Base-by-base conservation (phyloP, 495 filamentous ascomycete species). In the Hyaloscypha variabilis region DNA sequence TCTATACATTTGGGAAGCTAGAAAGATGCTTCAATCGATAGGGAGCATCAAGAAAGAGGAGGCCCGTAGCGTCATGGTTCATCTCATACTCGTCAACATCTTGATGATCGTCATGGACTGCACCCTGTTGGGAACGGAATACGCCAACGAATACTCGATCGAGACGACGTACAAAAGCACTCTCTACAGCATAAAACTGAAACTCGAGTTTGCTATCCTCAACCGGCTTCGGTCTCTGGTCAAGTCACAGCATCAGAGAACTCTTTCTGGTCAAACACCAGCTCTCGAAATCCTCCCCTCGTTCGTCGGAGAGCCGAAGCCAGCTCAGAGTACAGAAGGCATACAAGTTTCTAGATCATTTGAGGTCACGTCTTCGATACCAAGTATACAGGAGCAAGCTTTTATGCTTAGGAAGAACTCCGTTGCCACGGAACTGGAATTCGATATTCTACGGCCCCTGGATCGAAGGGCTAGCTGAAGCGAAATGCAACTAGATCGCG, bases 171-270 rank as follows among this genome's bases (percentile, higher is more conserved):
- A 85, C 49, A 88, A 88, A 73, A 81, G 77, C 5, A 78, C 83
- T 64, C 71, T 87, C 3, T 89, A 88, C 74, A 88, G 86, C 75
- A 75, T 89, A 60, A 90, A 90, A 70, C 74, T 90, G 39, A 88
- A 88, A 71, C 76, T 87, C 17, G 87, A 90, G 71, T 85, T 87
- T 62, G 82, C 80, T 14, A 83, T 89, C 53, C 78, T 89, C 30
- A 84, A 86, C 58, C 79, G 34, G 19, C 39, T 46, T 46, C 39
- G 39, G 14, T 10, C 39, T 46, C 49, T 51, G 6, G 46, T 50
- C 23, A 50, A 46, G 19, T 46, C 39, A 14, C 39, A 46, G 19
- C 39, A 46, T 46, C 10, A 1, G 13, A 46, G 39, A 4, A 46
- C 39, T 19, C 39, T 46, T 46, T 46, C 39, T 46, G 10, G 39